phyloP scores from a whole-genome alignment of 192 early-diverging fungal genomes.

The Funneliformis mosseae region DNA sequence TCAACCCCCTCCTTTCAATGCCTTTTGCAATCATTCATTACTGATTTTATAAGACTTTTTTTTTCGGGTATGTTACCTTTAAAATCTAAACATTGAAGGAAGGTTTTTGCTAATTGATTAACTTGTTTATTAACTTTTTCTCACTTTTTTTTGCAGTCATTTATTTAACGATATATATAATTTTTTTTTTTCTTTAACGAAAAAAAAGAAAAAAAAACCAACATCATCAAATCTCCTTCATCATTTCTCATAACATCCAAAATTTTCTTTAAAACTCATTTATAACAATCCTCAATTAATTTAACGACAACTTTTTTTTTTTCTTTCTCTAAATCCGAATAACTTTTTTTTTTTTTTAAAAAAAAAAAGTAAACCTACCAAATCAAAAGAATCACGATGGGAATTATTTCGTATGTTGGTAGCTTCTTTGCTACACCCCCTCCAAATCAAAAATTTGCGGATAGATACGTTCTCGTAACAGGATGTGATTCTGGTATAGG shows the following conservation, averaged over 20 bases:
- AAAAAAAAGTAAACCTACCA: background rate
- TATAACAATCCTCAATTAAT: background rate
- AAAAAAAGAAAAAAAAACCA: background rate
- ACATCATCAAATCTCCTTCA: background rate
- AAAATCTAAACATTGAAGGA: background rate
- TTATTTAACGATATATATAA: background rate
- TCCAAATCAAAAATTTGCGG: constrained; percentile 27
- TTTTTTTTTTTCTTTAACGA: background rate
- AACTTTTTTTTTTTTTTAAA: background rate
- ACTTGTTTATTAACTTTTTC: background rate
- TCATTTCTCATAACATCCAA: background rate
- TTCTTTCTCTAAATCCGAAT: background rate
- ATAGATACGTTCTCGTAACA: constrained; percentile 33
- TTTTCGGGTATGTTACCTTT: background rate
- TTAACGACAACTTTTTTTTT: background rate
- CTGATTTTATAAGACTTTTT: background rate
- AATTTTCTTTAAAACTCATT: background rate
- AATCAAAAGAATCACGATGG: constrained; percentile 7
- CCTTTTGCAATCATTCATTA: constrained; percentile 24
- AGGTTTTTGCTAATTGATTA: too few species aligned
- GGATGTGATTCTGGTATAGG: constrained; percentile 35
- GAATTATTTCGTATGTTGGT: constrained; percentile 31
- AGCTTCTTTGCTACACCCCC: constrained; percentile 28
- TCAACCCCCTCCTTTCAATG: constrained; percentile 7
- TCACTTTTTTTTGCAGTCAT: background rate